phyloP scores from a whole-genome alignment of 2,329 filamentous ascomycete species.

The Aspergillus sp. region DNA sequence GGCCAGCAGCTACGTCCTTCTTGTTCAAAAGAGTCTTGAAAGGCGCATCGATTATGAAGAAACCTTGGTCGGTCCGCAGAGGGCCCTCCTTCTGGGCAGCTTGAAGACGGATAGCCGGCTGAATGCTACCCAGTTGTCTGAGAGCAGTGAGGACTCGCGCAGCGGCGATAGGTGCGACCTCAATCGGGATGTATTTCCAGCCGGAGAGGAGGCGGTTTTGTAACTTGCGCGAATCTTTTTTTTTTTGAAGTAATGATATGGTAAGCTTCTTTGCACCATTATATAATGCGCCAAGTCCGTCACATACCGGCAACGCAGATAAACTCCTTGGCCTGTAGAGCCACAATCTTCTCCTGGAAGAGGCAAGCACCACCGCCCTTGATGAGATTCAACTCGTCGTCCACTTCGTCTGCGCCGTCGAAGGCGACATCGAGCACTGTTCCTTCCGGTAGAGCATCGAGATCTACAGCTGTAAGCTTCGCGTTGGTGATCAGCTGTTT shows the following conservation, averaged over 20 bases:
- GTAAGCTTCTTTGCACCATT: neutral
- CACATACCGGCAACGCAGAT: slow-evolving; percentile 78
- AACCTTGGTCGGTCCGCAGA: slow-evolving; percentile 81
- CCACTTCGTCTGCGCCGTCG: slow-evolving; percentile 96
- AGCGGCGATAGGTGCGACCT: slow-evolving; percentile 85
- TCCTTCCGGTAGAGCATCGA: slow-evolving; percentile 72
- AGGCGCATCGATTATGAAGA: slow-evolving; percentile 90
- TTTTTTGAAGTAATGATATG: slow-evolving; percentile 13
- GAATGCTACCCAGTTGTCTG: slow-evolving; percentile 70
- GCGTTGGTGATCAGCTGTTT: slow-evolving; percentile 82
- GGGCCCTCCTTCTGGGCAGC: slow-evolving; percentile 79
- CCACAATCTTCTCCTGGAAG: slow-evolving; percentile 97
- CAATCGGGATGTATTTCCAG: slow-evolving; percentile 89
- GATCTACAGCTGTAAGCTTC: slow-evolving; percentile 75
- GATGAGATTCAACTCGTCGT: slow-evolving; percentile 92
- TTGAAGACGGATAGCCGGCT: slow-evolving; percentile 73
- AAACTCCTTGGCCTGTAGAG: slow-evolving; percentile 80
- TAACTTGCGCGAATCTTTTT: slow-evolving; percentile 83
- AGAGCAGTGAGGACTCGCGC: slow-evolving; percentile 76
- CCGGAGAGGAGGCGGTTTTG: slow-evolving; percentile 72
- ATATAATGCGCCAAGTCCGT: neutral
- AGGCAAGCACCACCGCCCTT: slow-evolving; percentile 97
- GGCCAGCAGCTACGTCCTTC: slow-evolving; percentile 56
- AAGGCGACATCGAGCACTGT: slow-evolving; percentile 83
- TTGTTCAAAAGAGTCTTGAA: slow-evolving; percentile 75